Conservation (phyloP, 306 rosid species). For the Rosa chinensis region DNA sequence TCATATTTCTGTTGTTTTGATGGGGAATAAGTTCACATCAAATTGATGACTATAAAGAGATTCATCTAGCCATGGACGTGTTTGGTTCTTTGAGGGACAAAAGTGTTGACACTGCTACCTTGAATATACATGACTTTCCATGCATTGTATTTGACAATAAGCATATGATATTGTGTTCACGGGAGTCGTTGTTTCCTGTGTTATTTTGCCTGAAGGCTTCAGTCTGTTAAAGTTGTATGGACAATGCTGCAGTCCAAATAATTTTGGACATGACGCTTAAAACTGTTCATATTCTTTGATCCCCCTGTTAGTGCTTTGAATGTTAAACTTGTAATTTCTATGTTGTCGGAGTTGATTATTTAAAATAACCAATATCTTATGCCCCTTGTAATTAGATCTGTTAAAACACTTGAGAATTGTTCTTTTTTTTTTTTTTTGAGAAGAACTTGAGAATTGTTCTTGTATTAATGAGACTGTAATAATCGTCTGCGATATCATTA, state of each 20-base stretch:
- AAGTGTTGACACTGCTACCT: background rate
- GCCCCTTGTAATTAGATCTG: too few relatives aligned
- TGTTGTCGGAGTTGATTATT: too few relatives aligned
- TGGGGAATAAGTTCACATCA: conserved; percentile 47
- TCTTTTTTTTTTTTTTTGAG: too few relatives aligned
- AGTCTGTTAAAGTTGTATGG: background rate
- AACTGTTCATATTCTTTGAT: too few relatives aligned
- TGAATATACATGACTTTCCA: background rate
- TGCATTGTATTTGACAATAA: background rate
- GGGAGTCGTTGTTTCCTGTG: background rate
- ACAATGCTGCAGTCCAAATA: too few relatives aligned
- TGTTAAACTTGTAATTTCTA: too few relatives aligned
- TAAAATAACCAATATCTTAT: too few relatives aligned
- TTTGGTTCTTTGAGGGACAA: conserved; percentile 7
- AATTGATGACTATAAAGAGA: conserved; percentile 34
- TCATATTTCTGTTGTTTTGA: conserved; percentile 23
- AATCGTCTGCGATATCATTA: too few relatives aligned
- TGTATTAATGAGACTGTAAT: too few relatives aligned
- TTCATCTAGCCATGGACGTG: conserved; percentile 27
- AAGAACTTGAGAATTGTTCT: too few relatives aligned
- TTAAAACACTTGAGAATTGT: too few relatives aligned
- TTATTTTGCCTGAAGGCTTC: background rate
- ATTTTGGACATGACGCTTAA: background rate
- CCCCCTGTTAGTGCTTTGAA: too few relatives aligned
- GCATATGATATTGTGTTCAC: background rate